Evolutionary conservation across 208 protist genomes (phyloP).

Genomic region (Balamuthia mandrillaris): DNA sequence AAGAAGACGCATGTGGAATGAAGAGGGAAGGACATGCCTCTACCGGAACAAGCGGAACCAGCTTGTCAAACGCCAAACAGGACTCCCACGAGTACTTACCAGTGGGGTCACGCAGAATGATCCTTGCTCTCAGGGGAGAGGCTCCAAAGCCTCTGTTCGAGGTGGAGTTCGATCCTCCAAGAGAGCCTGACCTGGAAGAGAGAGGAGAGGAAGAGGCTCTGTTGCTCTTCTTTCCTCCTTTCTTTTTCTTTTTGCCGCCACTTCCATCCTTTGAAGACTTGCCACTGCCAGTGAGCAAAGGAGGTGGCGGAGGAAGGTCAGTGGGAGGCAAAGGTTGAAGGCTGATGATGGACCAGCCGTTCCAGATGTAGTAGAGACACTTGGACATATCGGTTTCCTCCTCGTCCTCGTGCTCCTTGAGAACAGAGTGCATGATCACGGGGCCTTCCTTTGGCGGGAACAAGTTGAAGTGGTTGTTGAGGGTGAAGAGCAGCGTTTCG

Average conservation of each 20-base stretch:
- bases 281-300: neutral
- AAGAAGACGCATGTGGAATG: too few relatives aligned
- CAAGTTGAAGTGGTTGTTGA: neutral
- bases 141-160: neutral
- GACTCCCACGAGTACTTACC: slow-evolving; percentile 21
- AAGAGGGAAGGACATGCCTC: neutral
- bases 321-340: neutral
- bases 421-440: neutral
- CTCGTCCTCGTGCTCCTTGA: neutral
- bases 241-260: too few relatives aligned
- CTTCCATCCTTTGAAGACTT: neutral
- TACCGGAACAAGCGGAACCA: neutral
- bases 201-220: too few relatives aligned
- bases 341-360: neutral
- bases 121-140: neutral
- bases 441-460: slow-evolving; percentile 1
- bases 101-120: slow-evolving; percentile 21
- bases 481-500: neutral
- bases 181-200: too few relatives aligned
- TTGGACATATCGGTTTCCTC: neutral
- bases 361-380: neutral
- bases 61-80: neutral
- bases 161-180: too few relatives aligned
- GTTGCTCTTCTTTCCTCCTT: too few relatives aligned
- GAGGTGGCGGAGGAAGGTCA: neutral